Percentiles rank a stretch among this genome's conserved stretches.
Evolutionary conservation across 2,329 filamentous ascomycete species (phyloP).

Genomic region (Diaporthe vaccinii): DNA sequence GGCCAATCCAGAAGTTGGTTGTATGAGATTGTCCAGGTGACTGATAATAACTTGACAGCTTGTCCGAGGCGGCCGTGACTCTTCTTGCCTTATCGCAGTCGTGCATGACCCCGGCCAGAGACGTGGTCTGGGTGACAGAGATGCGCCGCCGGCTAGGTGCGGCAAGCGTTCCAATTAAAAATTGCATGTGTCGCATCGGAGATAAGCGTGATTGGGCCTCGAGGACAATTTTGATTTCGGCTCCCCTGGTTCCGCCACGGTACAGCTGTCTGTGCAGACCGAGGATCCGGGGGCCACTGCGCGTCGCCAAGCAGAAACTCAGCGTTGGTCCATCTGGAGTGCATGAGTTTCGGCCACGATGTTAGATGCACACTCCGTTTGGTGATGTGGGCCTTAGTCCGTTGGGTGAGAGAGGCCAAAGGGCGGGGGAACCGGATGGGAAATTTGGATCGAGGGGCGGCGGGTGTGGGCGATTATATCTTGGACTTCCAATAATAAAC

Average conservation of each 20-base stretch:
- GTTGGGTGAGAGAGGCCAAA: slow-evolving; percentile 7
- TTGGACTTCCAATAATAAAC: slow-evolving; percentile 28
- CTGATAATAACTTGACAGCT: not conserved
- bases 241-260: slow-evolving; percentile 27
- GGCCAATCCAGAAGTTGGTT: not conserved
- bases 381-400: slow-evolving; percentile 7
- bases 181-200: slow-evolving; percentile 17
- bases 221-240: slow-evolving; percentile 24
- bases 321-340: slow-evolving; percentile 12
- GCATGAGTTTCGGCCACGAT: slow-evolving; percentile 24
- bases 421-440: not conserved
- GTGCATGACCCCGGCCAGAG: slow-evolving; percentile 3
- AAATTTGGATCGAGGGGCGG: slow-evolving; percentile 30
- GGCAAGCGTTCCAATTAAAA: slow-evolving; percentile 10
- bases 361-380: slow-evolving; percentile 21
- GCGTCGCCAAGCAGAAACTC: slow-evolving; percentile 7
- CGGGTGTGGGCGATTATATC: slow-evolving; percentile 27
- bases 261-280: slow-evolving; percentile 27
- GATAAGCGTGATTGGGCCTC: slow-evolving; percentile 27
- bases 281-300: slow-evolving; percentile 17
- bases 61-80: slow-evolving; percentile 17
- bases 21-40: not conserved
- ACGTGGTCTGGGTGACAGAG: slow-evolving; percentile 24
- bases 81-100: slow-evolving; percentile 1
- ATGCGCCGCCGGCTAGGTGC: slow-evolving; percentile 22